A percentile compares a stretch with the other conserved stretches of the same genome.
These are phyloP conservation scores for Murraya paniculata DNA, from an alignment of 345 rosid genomes.

Conservation along the genomic window DNA sequence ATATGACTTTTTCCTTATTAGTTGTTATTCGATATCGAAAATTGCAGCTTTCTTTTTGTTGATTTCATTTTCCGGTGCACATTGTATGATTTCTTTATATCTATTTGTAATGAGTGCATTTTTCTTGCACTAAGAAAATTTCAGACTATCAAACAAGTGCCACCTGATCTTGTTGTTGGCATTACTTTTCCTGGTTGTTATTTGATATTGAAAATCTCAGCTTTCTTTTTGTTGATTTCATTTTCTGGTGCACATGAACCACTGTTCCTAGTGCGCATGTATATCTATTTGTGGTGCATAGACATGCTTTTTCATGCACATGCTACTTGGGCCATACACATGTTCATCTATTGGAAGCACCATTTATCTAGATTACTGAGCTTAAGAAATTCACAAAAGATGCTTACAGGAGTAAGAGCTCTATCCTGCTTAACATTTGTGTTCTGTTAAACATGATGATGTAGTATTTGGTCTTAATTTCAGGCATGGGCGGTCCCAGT, in stretches of 20 bases:
- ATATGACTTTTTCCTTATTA: neutral
- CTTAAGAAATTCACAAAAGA: neutral
- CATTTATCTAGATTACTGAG: neutral
- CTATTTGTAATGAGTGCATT: neutral
- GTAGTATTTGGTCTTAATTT: slow-evolving; percentile 9
- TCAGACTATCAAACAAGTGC: neutral
- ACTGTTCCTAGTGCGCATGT: neutral
- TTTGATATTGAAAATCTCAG: neutral
- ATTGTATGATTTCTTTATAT: neutral
- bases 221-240: neutral
- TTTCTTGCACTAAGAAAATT: neutral
- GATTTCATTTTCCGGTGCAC: neutral
- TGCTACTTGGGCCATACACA: neutral
- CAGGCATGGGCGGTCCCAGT: slow-evolving; percentile 69
- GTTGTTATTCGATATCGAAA: neutral
- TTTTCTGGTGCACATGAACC: neutral
- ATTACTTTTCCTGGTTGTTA: neutral
- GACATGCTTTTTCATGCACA: too few species aligned
- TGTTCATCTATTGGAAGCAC: neutral
- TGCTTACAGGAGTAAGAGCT: neutral
- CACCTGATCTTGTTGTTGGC: neutral
- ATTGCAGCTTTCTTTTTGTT: neutral
- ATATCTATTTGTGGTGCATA: neutral
- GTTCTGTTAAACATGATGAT: neutral
- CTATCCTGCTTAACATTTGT: neutral